Conservation (phyloP, 2,329 filamentous ascomycete genomes). For the Meredithiella fracta region DNA sequence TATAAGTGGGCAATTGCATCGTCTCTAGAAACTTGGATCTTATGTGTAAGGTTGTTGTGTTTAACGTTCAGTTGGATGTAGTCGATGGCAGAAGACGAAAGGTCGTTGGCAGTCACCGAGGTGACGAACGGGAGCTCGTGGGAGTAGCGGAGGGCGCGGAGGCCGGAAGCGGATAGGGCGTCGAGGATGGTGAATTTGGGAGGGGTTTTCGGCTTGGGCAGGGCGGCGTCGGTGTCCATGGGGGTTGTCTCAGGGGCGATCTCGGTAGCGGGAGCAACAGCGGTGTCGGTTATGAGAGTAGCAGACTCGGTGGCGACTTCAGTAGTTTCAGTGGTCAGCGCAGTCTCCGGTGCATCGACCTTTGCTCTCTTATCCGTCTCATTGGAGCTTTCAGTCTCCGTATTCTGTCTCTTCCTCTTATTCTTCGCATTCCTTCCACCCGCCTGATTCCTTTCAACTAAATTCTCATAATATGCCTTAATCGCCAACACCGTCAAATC, state of each 20-base stretch:
- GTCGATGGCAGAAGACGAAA: constrained; percentile 59
- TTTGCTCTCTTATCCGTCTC: constrained; percentile 22
- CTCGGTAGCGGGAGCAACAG: not conserved
- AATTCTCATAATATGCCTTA: constrained; percentile 65
- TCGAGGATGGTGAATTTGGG: constrained; percentile 71
- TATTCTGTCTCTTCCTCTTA: constrained; percentile 27
- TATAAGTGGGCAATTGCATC: constrained; percentile 94
- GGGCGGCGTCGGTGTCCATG: constrained; percentile 22
- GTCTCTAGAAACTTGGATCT: constrained; percentile 56
- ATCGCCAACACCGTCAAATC: constrained; percentile 88
- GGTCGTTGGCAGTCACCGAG: constrained; percentile 74
- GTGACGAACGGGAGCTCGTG: constrained; percentile 78
- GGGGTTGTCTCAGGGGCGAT: not conserved
- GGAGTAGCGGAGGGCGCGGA: constrained; percentile 80
- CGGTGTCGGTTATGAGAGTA: not conserved
- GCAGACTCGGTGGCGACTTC: not conserved
- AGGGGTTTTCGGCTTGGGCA: constrained; percentile 17
- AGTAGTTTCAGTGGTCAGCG: not conserved
- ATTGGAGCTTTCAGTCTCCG: constrained; percentile 26
- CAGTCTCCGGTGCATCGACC: constrained; percentile 9
- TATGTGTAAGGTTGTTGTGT: constrained; percentile 60
- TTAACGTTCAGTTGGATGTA: constrained; percentile 72
- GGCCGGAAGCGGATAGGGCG: constrained; percentile 81
- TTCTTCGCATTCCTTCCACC: constrained; percentile 18
- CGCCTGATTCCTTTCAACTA: constrained; percentile 28